Base-by-base conservation (phyloP, 2,329 filamentous ascomycete species). In the Aspergillus fructus region DNA sequence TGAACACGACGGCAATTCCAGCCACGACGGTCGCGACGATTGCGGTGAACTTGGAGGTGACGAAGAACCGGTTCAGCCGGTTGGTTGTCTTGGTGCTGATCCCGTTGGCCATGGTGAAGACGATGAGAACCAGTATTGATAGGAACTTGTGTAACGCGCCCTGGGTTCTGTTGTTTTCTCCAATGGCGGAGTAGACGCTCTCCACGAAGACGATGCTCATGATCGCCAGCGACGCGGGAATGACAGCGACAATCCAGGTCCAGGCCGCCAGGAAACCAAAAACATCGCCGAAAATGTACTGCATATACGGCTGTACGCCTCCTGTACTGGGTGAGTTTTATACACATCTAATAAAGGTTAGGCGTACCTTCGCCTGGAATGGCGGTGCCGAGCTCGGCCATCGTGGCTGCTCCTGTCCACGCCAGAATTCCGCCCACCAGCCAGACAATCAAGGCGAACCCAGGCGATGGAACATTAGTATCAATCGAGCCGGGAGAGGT, bases 171-270 rank as follows among this genome's bases (percentile, higher is more conserved):
- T 59, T 51, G 2, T 50, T 58, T 7, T 60, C 46, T 1, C 61
- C 61, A 1, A 49, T 50, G 4, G 59, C 61, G 0, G 60, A 62
- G 46, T 49, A 63, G 13, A 63, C 56, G 13, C 61, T 63, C 55
- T 63, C 61, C 8, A 63, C 52, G 11, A 63, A 62, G 6, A 62
- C 61, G 11, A 63, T 63, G 51, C 61, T 62, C 15, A 63, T 49
- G 37, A 63, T 62, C 3, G 55, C 59, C 24, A 63, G 51, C 11
- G 61, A 62, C 5, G 61, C 61, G 1, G 61, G 61, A 45, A 63
- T 62, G 5, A 63, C 56, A 0, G 60, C 61, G 13, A 63, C 54
- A n/a, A 63, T 60, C 61, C 61, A 63, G 2, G 61, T 63, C 61
- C 61, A 63, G 5, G 61, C 61, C 0, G 61, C 58, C 6, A 63